phyloP scores from a whole-genome alignment of 345 rosid genomes.

The Eucalyptus curtisii region DNA sequence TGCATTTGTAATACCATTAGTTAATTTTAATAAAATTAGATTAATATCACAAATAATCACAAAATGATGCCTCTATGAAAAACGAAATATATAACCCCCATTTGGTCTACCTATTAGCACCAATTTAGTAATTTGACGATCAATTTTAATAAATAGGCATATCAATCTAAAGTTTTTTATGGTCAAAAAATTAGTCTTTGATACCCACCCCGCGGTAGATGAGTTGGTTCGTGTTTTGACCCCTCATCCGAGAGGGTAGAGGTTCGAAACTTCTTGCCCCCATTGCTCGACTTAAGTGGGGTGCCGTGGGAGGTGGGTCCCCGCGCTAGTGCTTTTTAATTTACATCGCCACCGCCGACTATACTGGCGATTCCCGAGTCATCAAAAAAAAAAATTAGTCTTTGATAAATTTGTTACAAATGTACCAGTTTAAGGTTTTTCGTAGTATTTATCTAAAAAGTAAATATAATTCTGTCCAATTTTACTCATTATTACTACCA shows the following conservation, averaged over 20 bases:
- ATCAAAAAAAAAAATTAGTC: too few relatives aligned
- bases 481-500: neutral
- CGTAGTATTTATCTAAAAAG: accelerated
- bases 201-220: too few relatives aligned
- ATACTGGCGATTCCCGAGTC: too few relatives aligned
- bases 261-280: too few relatives aligned
- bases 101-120: too few relatives aligned
- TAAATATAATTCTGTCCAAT: neutral
- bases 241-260: too few relatives aligned
- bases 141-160: accelerated
- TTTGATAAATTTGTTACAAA: accelerated
- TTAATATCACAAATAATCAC: too few relatives aligned
- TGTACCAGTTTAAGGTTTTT: accelerated
- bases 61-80: accelerated
- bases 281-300: too few relatives aligned
- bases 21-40: accelerated
- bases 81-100: accelerated
- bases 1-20: accelerated
- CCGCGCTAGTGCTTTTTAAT: too few relatives aligned
- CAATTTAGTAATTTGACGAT: accelerated
- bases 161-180: accelerated
- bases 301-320: too few relatives aligned
- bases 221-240: too few relatives aligned
- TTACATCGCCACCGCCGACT: too few relatives aligned
- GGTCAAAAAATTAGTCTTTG: accelerated